Conservation (phyloP, 352 stramenopile species). For the Globisporangium alternatum region DNA sequence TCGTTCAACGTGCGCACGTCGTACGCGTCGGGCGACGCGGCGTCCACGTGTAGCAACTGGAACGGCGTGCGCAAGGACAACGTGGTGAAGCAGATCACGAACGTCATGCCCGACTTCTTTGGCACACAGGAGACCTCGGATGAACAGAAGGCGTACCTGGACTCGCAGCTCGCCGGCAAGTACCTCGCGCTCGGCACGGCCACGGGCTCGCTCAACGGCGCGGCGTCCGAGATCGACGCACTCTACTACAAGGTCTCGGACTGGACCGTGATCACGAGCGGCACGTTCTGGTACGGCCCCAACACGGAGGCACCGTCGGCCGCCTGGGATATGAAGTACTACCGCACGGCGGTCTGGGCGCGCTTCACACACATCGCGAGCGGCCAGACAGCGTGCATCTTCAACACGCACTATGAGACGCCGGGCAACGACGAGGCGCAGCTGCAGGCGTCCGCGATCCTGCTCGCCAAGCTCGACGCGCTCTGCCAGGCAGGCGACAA, state of each 20-base stretch:
- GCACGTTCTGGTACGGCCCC: constrained; percentile 63
- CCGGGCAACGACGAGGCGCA: constrained; percentile 72
- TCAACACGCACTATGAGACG: constrained; percentile 86
- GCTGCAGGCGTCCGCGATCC: constrained; percentile 61
- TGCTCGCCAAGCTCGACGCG: constrained; percentile 45
- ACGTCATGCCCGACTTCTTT: constrained; percentile 59
- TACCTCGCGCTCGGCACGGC: constrained; percentile 64
- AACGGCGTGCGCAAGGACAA: constrained; percentile 60
- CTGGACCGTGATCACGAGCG: constrained; percentile 55
- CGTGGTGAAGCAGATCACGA: constrained; percentile 55
- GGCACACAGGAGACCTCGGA: constrained; percentile 82
- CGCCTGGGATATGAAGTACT: constrained; percentile 68
- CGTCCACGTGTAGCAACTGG: constrained; percentile 56
- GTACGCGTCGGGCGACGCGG: constrained; percentile 37
- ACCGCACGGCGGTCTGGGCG: constrained; percentile 64
- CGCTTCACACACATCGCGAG: constrained; percentile 71
- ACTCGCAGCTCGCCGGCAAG: constrained; percentile 42
- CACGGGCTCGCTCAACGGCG: constrained; percentile 60
- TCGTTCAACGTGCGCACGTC: constrained; percentile 84
- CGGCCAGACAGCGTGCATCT: constrained; percentile 58
- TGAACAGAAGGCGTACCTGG: constrained; percentile 58
- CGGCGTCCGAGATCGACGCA: constrained; percentile 50
- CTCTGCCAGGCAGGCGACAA: constrained; percentile 57
- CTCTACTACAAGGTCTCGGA: constrained; percentile 63
- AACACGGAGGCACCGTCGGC: constrained; percentile 48